phyloP scores from a whole-genome alignment of 192 early-diverging fungal genomes.

The Backusella westeae region DNA sequence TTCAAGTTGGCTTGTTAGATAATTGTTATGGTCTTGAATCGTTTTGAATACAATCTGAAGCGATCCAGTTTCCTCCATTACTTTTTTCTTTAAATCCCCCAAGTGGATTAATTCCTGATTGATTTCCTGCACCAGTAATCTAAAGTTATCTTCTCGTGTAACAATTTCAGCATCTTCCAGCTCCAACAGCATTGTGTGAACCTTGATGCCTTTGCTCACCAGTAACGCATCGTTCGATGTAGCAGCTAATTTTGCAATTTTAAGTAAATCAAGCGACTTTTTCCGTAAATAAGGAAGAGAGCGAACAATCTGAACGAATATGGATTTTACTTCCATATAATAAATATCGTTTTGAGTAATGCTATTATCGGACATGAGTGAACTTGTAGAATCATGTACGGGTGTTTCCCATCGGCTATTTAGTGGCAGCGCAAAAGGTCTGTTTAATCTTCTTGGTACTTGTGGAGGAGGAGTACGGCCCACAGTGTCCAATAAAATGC shows the following conservation, averaged over 20 bases:
- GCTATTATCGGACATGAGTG: constrained; percentile 67
- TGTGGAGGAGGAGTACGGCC: constrained; percentile 63
- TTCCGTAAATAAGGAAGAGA: constrained; percentile 71
- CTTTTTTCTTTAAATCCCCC: constrained; percentile 83
- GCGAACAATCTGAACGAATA: constrained; percentile 90
- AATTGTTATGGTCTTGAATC: constrained; percentile 93
- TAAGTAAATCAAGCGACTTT: constrained; percentile 57
- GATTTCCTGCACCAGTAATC: constrained; percentile 83
- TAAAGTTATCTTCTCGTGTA: constrained; percentile 65
- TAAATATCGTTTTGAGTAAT: constrained; percentile 88
- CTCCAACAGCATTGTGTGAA: constrained; percentile 86
- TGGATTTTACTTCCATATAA: constrained; percentile 92
- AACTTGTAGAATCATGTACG: constrained; percentile 53
- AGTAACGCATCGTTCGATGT: constrained; percentile 79
- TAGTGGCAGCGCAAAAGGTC: constrained; percentile 62
- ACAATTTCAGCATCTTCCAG: constrained; percentile 73
- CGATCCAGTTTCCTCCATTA: constrained; percentile 74
- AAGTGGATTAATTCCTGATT: constrained; percentile 84
- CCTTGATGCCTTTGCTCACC: constrained; percentile 92
- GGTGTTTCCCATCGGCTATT: constrained; percentile 79
- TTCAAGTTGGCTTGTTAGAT: constrained; percentile 82
- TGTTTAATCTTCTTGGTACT: constrained; percentile 76
- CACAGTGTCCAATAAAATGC: constrained; percentile 72
- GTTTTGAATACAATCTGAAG: constrained; percentile 88
- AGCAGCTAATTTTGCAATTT: constrained; percentile 74